A percentile compares a stretch with the other conserved stretches of the same genome.
Evolutionary conservation across 805 yeast genomes (phyloP).

Genomic region (Lipomyces orientalis): DNA sequence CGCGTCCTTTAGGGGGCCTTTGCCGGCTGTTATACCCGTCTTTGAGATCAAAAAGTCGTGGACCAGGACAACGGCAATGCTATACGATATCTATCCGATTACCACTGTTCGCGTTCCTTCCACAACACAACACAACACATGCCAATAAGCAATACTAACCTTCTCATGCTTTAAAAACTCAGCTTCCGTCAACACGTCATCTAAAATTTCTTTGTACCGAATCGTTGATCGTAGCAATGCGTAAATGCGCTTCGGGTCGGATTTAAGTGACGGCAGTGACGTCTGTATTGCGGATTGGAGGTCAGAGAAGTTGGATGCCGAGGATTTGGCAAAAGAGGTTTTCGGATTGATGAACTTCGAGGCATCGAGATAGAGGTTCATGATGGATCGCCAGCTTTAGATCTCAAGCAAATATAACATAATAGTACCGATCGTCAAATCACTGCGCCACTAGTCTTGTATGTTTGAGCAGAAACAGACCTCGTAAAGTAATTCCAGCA

Average conservation of each 20-base stretch:
- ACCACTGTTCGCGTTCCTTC: constrained; percentile 40
- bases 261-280: constrained; percentile 45
- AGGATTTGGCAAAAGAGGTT: constrained; percentile 13
- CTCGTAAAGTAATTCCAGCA: no score
- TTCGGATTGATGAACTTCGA: constrained; percentile 30
- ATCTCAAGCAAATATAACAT: no score
- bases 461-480: not conserved
- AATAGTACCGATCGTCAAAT: not conserved
- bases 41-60: constrained; percentile 81
- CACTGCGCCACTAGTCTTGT: not conserved
- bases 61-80: constrained; percentile 66
- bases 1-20: constrained; percentile 82
- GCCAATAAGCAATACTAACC: constrained; percentile 6
- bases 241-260: constrained; percentile 82
- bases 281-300: constrained; percentile 17
- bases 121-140: not conserved
- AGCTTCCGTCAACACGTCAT: constrained; percentile 67
- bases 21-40: constrained; percentile 85
- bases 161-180: constrained; percentile 61
- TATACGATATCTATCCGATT: constrained; percentile 57
- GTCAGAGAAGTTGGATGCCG: constrained; percentile 11
- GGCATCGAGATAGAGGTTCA: constrained; percentile 39
- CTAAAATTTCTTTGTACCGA: constrained; percentile 68
- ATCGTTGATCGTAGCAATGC: constrained; percentile 83
- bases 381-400: not conserved